phyloP scores from a whole-genome alignment of 371 early-diverging fungal genomes.

The Mortierella sp. region DNA sequence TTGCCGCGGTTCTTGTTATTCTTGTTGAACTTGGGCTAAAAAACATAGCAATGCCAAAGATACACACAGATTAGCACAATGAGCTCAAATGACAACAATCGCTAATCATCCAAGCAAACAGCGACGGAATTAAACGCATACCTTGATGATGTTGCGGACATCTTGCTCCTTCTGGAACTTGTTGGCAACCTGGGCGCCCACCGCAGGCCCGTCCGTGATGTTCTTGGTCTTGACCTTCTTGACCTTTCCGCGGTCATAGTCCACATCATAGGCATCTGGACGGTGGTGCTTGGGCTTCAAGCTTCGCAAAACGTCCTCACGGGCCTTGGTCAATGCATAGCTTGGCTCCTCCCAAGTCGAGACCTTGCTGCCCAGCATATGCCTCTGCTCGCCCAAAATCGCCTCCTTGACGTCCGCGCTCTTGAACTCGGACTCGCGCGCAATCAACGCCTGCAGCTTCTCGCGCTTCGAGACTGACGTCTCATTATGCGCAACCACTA shows the following conservation, averaged over 20 bases:
- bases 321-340: slow-evolving; percentile 47
- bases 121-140: slow-evolving; percentile 8
- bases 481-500: slow-evolving; percentile 67
- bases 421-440: slow-evolving; percentile 61
- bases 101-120: too few species aligned
- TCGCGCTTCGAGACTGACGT: slow-evolving; percentile 66
- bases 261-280: slow-evolving; percentile 77
- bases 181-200: slow-evolving; percentile 36
- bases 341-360: slow-evolving; percentile 54
- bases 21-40: slow-evolving; percentile 48
- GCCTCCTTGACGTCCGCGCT: slow-evolving; percentile 62
- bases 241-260: slow-evolving; percentile 84
- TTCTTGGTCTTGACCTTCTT: slow-evolving; percentile 80
- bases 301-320: slow-evolving; percentile 58
- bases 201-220: slow-evolving; percentile 14
- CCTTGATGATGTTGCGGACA: slow-evolving; percentile 47
- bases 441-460: slow-evolving; percentile 66
- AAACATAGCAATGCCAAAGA: too few species aligned
- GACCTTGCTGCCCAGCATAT: slow-evolving; percentile 52
- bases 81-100: neutral
- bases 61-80: neutral
- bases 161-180: slow-evolving; percentile 57
- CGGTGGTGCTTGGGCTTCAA: slow-evolving; percentile 71
- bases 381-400: slow-evolving; percentile 53
- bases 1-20: slow-evolving; percentile 31